These are phyloP conservation scores for Exsudoporus floridanus DNA, from an alignment of 1,284 basidiomycete genomes.

Conservation along the genomic window DNA sequence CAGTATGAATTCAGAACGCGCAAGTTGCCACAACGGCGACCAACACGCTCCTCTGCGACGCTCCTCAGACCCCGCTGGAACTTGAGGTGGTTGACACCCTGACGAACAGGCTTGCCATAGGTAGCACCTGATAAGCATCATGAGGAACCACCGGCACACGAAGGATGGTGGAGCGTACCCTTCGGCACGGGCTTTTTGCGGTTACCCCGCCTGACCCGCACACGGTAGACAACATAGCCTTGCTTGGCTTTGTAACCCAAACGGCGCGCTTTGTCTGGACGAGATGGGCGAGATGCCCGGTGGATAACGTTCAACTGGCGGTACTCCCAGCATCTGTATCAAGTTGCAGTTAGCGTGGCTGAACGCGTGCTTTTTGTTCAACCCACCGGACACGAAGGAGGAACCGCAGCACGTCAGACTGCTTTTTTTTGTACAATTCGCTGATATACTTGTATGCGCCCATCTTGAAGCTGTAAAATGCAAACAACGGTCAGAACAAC, in stretches of 20 bases:
- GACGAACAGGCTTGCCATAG: slow-evolving; percentile 98
- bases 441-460: slow-evolving; percentile 97
- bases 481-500: slow-evolving; percentile 21
- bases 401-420: slow-evolving; percentile 97
- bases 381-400: slow-evolving; percentile 92
- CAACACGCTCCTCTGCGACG: slow-evolving; percentile 98
- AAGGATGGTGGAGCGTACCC: slow-evolving; percentile 50
- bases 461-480: slow-evolving; percentile 49
- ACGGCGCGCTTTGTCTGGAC: slow-evolving; percentile 98
- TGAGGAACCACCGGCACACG: slow-evolving; percentile 4
- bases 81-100: slow-evolving; percentile 99
- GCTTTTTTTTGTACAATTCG: slow-evolving; percentile 95
- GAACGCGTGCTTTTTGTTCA: background rate
- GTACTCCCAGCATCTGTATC: slow-evolving; percentile 94
- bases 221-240: slow-evolving; percentile 97
- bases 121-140: slow-evolving; percentile 70
- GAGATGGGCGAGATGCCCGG: slow-evolving; percentile 95
- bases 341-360: slow-evolving; percentile 10
- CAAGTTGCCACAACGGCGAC: slow-evolving; percentile 93
- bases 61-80: slow-evolving; percentile 92
- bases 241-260: slow-evolving; percentile 99
- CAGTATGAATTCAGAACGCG: slow-evolving; percentile 99
- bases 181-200: slow-evolving; percentile 99
- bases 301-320: slow-evolving; percentile 98
- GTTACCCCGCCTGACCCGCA: slow-evolving; percentile 98